Conservation (phyloP, 139 green algal species). For the Spirogloea muscicola region DNA sequence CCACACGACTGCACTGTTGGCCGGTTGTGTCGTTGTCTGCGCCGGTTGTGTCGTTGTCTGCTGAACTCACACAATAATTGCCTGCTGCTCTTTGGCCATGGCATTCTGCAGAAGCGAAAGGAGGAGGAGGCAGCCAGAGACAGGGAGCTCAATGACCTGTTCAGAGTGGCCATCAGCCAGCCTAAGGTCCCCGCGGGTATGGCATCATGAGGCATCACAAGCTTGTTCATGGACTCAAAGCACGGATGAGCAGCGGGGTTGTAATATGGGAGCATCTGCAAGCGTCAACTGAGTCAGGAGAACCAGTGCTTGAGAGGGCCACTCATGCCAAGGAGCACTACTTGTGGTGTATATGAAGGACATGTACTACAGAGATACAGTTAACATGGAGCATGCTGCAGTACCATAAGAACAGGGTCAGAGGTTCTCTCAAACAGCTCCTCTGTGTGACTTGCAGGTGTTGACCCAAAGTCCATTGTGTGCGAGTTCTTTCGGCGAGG, state of each 20-base stretch:
- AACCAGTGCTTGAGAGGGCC: slow-evolving; percentile 66
- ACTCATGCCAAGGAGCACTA: too few relatives aligned
- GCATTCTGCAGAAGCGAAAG: slow-evolving; percentile 82
- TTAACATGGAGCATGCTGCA: too few relatives aligned
- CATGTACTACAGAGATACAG: not conserved
- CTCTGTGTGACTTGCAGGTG: slow-evolving; percentile 72
- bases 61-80: too few relatives aligned
- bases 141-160: slow-evolving; percentile 78
- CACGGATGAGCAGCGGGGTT: slow-evolving; percentile 69
- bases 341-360: not conserved
- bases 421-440: too few relatives aligned
- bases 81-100: too few relatives aligned
- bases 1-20: too few relatives aligned
- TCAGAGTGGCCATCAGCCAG: slow-evolving; percentile 85
- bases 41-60: too few relatives aligned
- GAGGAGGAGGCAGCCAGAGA: slow-evolving; percentile 65
- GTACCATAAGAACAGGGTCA: too few relatives aligned
- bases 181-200: slow-evolving; percentile 80
- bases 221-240: too few relatives aligned
- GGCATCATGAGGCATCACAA: slow-evolving; percentile 53
- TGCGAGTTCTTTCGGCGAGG: slow-evolving; percentile 91
- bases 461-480: slow-evolving; percentile 95
- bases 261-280: too few relatives aligned
- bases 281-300: too few relatives aligned
- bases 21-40: too few relatives aligned